Base-by-base conservation (phyloP, 768 basidiomycete species). In the Solioccasus polychromus region DNA sequence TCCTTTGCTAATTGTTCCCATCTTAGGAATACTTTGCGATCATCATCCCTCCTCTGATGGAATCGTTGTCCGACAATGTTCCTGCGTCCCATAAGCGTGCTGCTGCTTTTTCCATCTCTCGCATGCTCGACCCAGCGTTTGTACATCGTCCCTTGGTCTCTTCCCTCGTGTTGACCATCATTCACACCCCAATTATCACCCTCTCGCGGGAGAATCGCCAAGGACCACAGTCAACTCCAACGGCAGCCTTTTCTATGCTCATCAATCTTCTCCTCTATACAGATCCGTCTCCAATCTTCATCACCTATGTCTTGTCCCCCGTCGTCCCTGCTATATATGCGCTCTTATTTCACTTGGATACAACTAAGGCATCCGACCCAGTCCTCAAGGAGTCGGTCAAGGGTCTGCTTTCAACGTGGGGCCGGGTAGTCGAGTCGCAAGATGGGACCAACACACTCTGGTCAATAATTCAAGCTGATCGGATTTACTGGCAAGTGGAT, bases 401-500 rank as follows among this genome's bases (percentile, higher is more conserved):
- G 17, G 81, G 79, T 8, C 58, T 92, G 12, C 63, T 94, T 18
- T 61, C 72, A 4, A 83, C 85, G 0, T 95, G 91, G 92, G 90
- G 80, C 0, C 78, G 85, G 47, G 75, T 88, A 4, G 73, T 83
- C 0, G 72, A 72, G 28, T 56, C 64, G 5, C 53, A 66, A 6
- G 80, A 84, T 42, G 86, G 79, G 0, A 52, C 77, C 15, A 66
- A 69, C 15, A 73, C 76, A 1, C 55, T 92, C 4, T 85, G 82
- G 82, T 64, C 64, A 8, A 72, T 92, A 32, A 67, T 87, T 18
- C 67, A 63, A 35, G 72, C 72, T 11, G 70, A 77, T 44, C 71
- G 72, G 17, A 64, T 71, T 3, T 65, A 72, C 29, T 86, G 87
- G 86, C 64, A 74, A 25, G 64, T 80, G 28, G 75, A 79, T 57